Percentiles rank a stretch among this genome's conserved stretches.
These are phyloP conservation scores for Fusarium sp. DNA, from an alignment of 2,329 filamentous ascomycete species.

Conservation along the genomic window DNA sequence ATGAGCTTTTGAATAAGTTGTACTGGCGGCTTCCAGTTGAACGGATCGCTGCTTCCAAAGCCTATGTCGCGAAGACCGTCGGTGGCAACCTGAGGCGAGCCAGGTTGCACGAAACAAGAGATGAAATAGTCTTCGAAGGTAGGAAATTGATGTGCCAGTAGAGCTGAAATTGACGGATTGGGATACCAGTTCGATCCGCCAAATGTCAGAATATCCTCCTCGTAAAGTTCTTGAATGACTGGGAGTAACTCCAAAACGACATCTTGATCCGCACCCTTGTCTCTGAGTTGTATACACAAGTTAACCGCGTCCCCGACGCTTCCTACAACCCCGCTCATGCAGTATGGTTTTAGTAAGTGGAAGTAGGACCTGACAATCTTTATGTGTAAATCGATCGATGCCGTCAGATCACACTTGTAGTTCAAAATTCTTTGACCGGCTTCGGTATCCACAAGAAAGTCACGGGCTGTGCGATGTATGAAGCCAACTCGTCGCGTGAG, in stretches of 20 bases:
- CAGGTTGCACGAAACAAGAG: rapidly evolving
- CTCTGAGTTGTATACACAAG: rapidly evolving
- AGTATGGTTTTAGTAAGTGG: rapidly evolving
- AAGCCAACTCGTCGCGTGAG: rapidly evolving
- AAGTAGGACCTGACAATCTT: not conserved
- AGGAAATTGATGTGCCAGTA: rapidly evolving
- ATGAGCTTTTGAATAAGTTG: not conserved
- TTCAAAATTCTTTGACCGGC: rapidly evolving
- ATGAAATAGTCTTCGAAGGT: not conserved
- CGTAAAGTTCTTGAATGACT: rapidly evolving
- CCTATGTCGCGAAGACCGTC: not conserved
- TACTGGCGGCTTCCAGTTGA: rapidly evolving
- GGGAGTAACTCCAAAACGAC: rapidly evolving
- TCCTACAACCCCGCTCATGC: rapidly evolving
- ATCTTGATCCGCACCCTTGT: rapidly evolving
- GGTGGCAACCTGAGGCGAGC: rapidly evolving
- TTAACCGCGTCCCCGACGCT: rapidly evolving
- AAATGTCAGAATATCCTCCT: rapidly evolving
- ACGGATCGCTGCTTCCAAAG: rapidly evolving
- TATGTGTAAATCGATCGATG: rapidly evolving
- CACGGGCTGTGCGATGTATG: conserved; percentile 9
- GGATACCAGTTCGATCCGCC: rapidly evolving
- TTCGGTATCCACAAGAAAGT: not conserved
- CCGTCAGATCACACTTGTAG: rapidly evolving
- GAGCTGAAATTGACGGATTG: rapidly evolving